These are phyloP conservation scores for Tolypocladium ovalisporum DNA, from an alignment of 2,329 filamentous ascomycete species.

Conservation along the genomic window DNA sequence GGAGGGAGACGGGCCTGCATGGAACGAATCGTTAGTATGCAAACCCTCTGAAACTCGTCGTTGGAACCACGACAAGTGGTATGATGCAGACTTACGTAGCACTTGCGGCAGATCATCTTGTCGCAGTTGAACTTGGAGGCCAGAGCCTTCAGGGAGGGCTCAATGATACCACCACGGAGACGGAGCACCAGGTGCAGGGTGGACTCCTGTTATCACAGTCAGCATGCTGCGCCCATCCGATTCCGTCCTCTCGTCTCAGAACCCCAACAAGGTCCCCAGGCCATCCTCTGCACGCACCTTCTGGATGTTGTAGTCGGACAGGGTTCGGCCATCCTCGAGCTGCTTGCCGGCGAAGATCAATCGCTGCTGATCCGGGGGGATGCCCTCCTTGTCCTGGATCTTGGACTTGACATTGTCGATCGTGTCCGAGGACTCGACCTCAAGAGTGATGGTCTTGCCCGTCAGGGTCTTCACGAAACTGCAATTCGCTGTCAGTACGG, in stretches of 20 bases:
- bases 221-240: conserved; percentile 11
- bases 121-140: conserved; percentile 99
- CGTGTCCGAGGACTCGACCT: conserved; percentile 97
- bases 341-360: conserved; percentile 99
- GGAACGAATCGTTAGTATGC: conserved; percentile 5
- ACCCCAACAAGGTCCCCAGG: background rate
- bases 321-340: conserved; percentile 94
- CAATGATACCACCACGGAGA: conserved; percentile 98
- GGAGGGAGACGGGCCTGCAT: conserved; percentile 72
- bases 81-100: conserved; percentile 66
- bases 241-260: background rate
- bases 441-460: conserved; percentile 99
- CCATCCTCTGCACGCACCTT: conserved; percentile 52
- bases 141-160: conserved; percentile 96
- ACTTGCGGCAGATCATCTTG: conserved; percentile 99
- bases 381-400: conserved; percentile 99
- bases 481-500: conserved; percentile 21
- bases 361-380: conserved; percentile 95
- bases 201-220: conserved; percentile 58
- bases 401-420: conserved; percentile 99
- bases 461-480: conserved; percentile 99
- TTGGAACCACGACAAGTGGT: background rate
- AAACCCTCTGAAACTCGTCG: background rate
- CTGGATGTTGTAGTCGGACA: conserved; percentile 99
- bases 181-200: conserved; percentile 97